phyloP scores from a whole-genome alignment of 169 alveolate species.

The Toxoplasma gondii region DNA sequence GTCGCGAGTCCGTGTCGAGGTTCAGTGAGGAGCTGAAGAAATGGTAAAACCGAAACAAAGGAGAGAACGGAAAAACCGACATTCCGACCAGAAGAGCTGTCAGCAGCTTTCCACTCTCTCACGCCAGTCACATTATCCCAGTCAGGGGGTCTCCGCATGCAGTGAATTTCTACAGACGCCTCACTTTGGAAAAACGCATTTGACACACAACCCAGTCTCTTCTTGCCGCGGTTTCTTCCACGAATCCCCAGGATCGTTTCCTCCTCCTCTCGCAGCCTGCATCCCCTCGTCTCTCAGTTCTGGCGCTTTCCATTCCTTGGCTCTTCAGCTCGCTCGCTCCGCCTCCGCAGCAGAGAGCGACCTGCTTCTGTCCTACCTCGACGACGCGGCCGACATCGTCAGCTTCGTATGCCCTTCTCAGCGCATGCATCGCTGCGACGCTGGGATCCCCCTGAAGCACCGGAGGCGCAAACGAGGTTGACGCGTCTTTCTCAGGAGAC shows the following conservation, averaged over 20 bases:
- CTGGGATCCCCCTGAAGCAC: neutral
- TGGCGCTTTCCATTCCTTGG: no score
- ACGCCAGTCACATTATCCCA: no score
- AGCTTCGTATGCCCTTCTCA: neutral
- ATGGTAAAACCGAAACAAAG: neutral
- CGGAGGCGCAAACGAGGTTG: neutral
- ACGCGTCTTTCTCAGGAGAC: neutral
- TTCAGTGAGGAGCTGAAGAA: neutral
- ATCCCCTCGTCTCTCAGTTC: no score
- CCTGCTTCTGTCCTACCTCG: neutral
- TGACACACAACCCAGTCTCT: no score
- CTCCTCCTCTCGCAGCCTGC: no score
- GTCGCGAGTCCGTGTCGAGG: neutral
- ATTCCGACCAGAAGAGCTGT: no score
- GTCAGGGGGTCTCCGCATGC: no score
- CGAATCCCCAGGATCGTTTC: no score
- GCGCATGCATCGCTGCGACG: constrained; percentile 27
- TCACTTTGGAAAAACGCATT: no score
- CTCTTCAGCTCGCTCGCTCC: neutral
- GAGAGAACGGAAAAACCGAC: neutral
- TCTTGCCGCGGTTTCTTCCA: no score
- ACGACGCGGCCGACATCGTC: neutral
- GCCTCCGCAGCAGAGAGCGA: neutral
- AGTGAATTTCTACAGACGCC: no score
- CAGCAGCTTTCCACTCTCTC: no score